These are phyloP conservation scores for Pyrenula massariospora DNA, from an alignment of 495 filamentous ascomycete genomes.

Conservation along the genomic window DNA sequence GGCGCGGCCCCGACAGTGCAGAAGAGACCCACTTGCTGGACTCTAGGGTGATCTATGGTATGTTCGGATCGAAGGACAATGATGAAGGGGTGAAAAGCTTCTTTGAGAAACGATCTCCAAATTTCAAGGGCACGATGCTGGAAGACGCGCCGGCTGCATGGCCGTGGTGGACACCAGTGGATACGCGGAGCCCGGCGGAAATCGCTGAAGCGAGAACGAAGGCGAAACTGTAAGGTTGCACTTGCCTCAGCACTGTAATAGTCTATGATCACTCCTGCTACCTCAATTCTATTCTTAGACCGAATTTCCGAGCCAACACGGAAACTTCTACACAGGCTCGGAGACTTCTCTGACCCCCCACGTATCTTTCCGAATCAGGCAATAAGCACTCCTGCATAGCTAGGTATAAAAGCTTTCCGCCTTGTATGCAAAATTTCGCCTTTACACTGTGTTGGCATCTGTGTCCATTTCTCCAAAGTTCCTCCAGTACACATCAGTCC, in stretches of 20 bases:
- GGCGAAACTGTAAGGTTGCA: background rate
- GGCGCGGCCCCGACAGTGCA: conserved; percentile 36
- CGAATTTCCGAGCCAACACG: background rate
- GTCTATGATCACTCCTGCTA: no score
- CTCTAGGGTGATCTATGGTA: conserved; percentile 39
- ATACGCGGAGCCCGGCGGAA: background rate
- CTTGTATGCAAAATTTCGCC: no score
- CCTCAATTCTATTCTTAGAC: background rate
- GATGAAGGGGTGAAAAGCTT: conserved; percentile 34
- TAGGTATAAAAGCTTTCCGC: conserved; percentile 6
- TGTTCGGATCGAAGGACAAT: conserved; percentile 39
- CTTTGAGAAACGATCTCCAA: conserved; percentile 33
- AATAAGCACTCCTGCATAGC: conserved; percentile 4
- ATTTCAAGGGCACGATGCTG: conserved; percentile 40
- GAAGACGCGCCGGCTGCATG: conserved; percentile 19
- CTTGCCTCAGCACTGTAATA: background rate
- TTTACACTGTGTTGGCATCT: no score
- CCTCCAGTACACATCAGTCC: no score
- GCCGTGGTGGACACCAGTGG: conserved; percentile 14
- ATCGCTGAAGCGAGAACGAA: background rate
- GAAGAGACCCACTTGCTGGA: conserved; percentile 51
- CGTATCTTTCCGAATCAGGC: conserved; percentile 8
- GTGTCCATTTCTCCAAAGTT: no score
- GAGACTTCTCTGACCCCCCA: conserved; percentile 5
- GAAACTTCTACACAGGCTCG: background rate